Evolutionary conservation across 2,329 filamentous ascomycete genomes (phyloP), one percentile per base, ranked within the genome.

Genomic region (Neofusicoccum sp.): DNA sequence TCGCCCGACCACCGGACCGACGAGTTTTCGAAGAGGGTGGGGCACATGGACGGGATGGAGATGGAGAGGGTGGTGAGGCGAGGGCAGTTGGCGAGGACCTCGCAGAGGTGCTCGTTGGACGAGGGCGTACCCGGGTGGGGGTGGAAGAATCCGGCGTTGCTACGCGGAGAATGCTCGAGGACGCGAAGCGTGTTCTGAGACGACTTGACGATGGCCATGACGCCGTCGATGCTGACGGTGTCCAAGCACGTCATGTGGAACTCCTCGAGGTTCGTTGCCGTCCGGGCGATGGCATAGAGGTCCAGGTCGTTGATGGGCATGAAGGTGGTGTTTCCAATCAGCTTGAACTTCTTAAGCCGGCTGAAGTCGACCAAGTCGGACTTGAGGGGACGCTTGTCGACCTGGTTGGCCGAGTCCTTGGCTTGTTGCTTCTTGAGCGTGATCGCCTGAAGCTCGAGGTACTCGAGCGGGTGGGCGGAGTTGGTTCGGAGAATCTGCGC

Each of bases 161-260:
- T 81, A 44, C 81, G 78, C n/a, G 82, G 82, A 48, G 81, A 83
- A 71, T 84, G 81, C 71, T 84, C 82, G 29, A 84, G 76, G 48
- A 83, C 80, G 56, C 79, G 78, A 14, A 84, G 73, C 6, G 81
- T 83, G 52, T 73, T 68, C 64, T 74, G 75, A 2, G 82, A 83
- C 29, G 81, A 77, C 68, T 80, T 80, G 59, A 84, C 79, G 29
- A 85, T 76, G 28, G 81, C 79, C 69, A 84, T 80, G 65, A 85
- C 79, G 50, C 73, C 79, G 41, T 82, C 79, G 45, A 84, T 82
- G 28, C 81, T 80, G 66, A 84, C 77, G 60, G 81, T 83, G 16
- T 80, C 81, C 59, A 83, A 79, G 67, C 82, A 82, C 7, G 82
- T 84, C 66, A 85, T 73, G 70, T 85, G 81, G 50, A 85, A 80